Conservation (phyloP, 1,284 basidiomycete species). For the Ganoderma resinaceum region DNA sequence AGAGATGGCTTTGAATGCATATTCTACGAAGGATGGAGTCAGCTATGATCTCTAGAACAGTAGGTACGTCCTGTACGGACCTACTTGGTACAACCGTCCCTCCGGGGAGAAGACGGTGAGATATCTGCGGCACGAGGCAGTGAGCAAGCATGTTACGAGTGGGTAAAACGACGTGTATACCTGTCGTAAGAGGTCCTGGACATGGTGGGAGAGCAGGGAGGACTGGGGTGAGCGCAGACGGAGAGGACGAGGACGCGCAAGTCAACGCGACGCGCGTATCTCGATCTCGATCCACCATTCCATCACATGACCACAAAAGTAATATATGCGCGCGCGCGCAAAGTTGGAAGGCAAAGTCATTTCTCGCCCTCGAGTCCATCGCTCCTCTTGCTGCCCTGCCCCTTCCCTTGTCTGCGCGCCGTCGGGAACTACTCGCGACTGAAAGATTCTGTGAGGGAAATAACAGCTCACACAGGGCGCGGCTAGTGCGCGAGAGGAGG, state of each 20-base stretch:
- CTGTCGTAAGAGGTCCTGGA: conserved; percentile 86
- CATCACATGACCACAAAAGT: conserved; percentile 27
- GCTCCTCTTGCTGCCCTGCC: background rate
- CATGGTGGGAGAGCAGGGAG: conserved; percentile 53
- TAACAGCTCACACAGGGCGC: background rate
- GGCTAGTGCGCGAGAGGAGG: conserved; percentile 14
- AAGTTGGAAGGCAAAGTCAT: background rate
- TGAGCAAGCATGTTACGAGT: conserved; percentile 10
- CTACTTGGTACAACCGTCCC: conserved; percentile 96
- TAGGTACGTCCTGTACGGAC: conserved; percentile 56
- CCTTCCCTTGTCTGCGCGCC: background rate
- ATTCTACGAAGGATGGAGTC: conserved; percentile 66
- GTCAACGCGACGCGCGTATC: conserved; percentile 36
- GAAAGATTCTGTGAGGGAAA: background rate
- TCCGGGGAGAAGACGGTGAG: conserved; percentile 96
- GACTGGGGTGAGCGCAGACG: conserved; percentile 13
- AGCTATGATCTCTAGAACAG: background rate
- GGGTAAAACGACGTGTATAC: conserved; percentile 40
- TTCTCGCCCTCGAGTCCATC: background rate
- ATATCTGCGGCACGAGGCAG: conserved; percentile 55
- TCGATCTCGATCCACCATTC: conserved; percentile 18
- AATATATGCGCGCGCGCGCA: conserved; percentile 15
- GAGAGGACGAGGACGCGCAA: conserved; percentile 40
- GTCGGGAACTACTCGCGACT: background rate
- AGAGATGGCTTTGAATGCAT: conserved; percentile 99